Conservation (phyloP, 2,329 filamentous ascomycete species). For the Alternaria triticimaculans region DNA sequence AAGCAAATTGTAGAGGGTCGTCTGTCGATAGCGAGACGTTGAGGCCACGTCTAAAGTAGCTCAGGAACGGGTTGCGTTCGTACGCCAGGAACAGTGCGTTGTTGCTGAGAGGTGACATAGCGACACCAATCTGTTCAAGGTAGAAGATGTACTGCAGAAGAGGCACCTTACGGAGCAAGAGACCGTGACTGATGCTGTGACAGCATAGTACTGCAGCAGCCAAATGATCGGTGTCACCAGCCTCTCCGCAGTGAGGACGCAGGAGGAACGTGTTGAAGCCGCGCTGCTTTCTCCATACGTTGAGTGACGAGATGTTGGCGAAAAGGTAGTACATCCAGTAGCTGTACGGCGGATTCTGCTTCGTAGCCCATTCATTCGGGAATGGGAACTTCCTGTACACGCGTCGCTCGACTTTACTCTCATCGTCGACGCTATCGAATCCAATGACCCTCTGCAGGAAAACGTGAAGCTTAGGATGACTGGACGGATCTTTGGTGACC, state of each 20-base stretch:
- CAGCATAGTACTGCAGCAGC: constrained; percentile 90
- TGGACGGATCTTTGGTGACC: constrained; percentile 84
- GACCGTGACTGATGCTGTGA: constrained; percentile 95
- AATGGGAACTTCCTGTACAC: constrained; percentile 96
- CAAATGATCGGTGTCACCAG: constrained; percentile 94
- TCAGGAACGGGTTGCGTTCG: constrained; percentile 93
- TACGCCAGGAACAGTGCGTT: constrained; percentile 96
- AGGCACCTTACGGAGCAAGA: constrained; percentile 91
- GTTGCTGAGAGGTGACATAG: constrained; percentile 99
- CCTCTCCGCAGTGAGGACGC: constrained; percentile 94
- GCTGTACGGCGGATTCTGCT: constrained; percentile 96
- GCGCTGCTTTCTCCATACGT: constrained; percentile 86
- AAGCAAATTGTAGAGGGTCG: constrained; percentile 96
- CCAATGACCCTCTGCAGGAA: constrained; percentile 96
- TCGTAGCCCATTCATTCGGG: constrained; percentile 85
- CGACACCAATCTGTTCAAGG: constrained; percentile 95
- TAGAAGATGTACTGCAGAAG: constrained; percentile 97
- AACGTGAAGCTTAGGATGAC: constrained; percentile 89
- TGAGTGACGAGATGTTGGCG: constrained; percentile 90
- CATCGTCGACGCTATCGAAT: constrained; percentile 97
- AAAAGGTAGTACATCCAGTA: constrained; percentile 99
- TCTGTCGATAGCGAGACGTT: constrained; percentile 97
- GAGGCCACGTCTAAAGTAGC: constrained; percentile 91
- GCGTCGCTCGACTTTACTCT: constrained; percentile 93
- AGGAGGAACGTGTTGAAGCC: constrained; percentile 96